Evolutionary conservation across 179 eudicot genomes (phyloP).

Genomic region (Beta macrorhiza): DNA sequence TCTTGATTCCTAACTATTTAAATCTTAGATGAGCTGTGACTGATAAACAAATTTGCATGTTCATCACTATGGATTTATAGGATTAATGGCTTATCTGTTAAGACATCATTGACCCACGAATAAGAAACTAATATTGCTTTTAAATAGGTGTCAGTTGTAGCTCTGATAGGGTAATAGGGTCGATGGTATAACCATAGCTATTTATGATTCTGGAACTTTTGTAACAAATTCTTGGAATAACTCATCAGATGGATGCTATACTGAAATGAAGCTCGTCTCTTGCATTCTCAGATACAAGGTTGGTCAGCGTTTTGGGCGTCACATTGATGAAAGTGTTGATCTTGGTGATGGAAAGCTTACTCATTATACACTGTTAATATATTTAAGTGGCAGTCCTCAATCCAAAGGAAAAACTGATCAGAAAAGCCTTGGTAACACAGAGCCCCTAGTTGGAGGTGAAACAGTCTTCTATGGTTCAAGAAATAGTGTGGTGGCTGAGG

Average conservation of each 20-base stretch:
- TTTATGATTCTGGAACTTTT: conserved; percentile 4
- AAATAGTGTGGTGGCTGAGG: conserved; percentile 82
- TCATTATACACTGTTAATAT: conserved; percentile 72
- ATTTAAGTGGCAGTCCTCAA: conserved; percentile 70
- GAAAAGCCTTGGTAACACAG: conserved; percentile 39
- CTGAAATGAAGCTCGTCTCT: conserved; percentile 11
- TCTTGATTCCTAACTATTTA: not conserved
- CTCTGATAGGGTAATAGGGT: not conserved
- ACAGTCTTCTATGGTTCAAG: conserved; percentile 90
- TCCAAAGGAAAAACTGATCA: conserved; percentile 52
- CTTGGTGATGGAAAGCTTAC: conserved; percentile 78
- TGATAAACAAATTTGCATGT: not conserved
- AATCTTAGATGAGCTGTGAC: not conserved
- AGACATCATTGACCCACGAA: not conserved
- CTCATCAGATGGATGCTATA: not conserved
- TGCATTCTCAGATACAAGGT: conserved; percentile 60
- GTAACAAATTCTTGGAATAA: not conserved
- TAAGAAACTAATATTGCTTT: not conserved
- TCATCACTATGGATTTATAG: not conserved
- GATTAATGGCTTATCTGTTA: not conserved
- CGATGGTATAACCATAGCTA: not conserved
- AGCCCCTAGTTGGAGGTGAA: conserved; percentile 84
- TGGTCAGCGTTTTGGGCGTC: conserved; percentile 91
- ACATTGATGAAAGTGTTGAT: conserved; percentile 88
- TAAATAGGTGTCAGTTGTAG: not conserved